Evolutionary conservation across 805 yeast species (phyloP).

Genomic region (Saccharomycopsis malanga): DNA sequence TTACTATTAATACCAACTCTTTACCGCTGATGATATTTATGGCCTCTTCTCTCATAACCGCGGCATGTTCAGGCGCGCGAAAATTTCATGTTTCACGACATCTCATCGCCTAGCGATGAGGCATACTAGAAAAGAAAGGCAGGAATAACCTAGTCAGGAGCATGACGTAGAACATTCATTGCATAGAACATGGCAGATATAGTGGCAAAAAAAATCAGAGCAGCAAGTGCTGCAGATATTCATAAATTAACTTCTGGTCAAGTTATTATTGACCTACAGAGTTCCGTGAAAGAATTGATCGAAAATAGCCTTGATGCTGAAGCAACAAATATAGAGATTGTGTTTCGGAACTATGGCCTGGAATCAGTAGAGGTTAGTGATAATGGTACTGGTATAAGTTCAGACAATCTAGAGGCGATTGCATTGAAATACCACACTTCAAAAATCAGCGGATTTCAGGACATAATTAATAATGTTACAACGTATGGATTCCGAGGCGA

Average conservation of each 20-base stretch:
- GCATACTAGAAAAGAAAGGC: too few species aligned
- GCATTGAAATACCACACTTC: constrained; percentile 66
- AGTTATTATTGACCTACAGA: constrained; percentile 71
- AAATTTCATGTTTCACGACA: too few species aligned
- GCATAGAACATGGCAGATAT: too few species aligned
- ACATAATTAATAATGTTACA: constrained; percentile 37
- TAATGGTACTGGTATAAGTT: constrained; percentile 58
- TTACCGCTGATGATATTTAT: too few species aligned
- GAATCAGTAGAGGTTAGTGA: constrained; percentile 63
- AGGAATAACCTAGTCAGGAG: too few species aligned
- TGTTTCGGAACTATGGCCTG: constrained; percentile 63
- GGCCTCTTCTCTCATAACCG: too few species aligned
- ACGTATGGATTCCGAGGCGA: constrained; percentile 80
- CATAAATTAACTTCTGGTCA: constrained; percentile 87
- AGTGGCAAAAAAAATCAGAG: too few species aligned
- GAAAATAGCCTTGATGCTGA: constrained; percentile 85
- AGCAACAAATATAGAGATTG: constrained; percentile 59
- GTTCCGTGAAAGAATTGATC: constrained; percentile 77
- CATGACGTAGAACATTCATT: too few species aligned
- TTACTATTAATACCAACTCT: too few species aligned
- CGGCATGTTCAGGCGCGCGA: too few species aligned
- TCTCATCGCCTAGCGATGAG: too few species aligned
- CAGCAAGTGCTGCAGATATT: constrained; percentile 34
- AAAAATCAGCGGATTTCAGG: constrained; percentile 51
- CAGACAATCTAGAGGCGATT: constrained; percentile 43